Conservation (phyloP, 2,329 filamentous ascomycete genomes). For the Paecilomyces niveus region DNA sequence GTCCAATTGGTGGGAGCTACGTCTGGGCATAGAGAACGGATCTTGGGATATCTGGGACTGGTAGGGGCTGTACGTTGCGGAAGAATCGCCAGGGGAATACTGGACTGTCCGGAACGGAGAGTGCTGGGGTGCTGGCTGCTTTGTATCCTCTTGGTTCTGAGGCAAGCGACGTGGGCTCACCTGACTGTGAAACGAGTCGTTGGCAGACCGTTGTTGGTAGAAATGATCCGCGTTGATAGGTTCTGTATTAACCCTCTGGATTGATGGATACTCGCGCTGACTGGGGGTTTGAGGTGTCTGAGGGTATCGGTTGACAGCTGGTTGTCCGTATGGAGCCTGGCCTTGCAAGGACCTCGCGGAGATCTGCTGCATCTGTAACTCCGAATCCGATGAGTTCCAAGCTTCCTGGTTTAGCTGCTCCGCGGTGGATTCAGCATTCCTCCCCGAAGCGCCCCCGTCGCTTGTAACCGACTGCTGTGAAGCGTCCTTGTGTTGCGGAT, state of each 20-base stretch:
- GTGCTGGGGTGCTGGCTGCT: slow-evolving; percentile 8
- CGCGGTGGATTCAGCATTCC: not conserved
- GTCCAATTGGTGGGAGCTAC: slow-evolving; percentile 12
- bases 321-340: not conserved
- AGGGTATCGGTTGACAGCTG: slow-evolving; percentile 11
- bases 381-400: not conserved
- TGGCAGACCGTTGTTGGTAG: slow-evolving; percentile 13
- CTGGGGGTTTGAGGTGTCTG: slow-evolving; percentile 11
- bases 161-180: slow-evolving; percentile 9
- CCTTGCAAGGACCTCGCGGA: slow-evolving; percentile 6
- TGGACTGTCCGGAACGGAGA: slow-evolving; percentile 15
- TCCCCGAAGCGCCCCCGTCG: not conserved
- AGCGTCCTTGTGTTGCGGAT: not conserved
- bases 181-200: slow-evolving; percentile 12
- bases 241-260: slow-evolving; percentile 14
- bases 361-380: slow-evolving; percentile 7
- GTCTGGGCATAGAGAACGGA: slow-evolving; percentile 10
- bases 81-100: slow-evolving; percentile 18
- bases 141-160: slow-evolving; percentile 10
- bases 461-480: not conserved
- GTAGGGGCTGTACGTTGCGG: slow-evolving; percentile 12
- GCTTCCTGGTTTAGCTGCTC: not conserved
- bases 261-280: slow-evolving; percentile 9
- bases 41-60: slow-evolving; percentile 12
- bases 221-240: slow-evolving; percentile 9